A percentile compares a stretch with the other conserved stretches of the same genome.
Conservation (phyloP, 2,329 filamentous ascomycete genomes). For the Colletotrichum paranaense region DNA sequence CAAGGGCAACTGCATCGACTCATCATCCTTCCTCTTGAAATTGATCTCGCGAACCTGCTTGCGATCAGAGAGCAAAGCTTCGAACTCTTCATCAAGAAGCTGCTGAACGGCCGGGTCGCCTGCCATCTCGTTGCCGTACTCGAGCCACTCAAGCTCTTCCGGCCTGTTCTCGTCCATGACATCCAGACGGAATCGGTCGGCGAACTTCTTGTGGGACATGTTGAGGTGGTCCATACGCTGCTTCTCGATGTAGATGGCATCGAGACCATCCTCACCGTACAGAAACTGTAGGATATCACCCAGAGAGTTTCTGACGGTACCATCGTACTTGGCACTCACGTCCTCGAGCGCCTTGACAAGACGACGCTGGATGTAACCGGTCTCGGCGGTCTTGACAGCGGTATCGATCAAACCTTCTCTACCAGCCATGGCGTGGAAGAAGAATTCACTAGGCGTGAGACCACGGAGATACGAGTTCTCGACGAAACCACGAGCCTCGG, state of each 20-base stretch:
- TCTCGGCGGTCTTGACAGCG: slow-evolving; percentile 98
- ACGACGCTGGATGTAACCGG: slow-evolving; percentile 98
- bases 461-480: slow-evolving; percentile 99
- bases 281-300: slow-evolving; percentile 97
- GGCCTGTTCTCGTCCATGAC: slow-evolving; percentile 75
- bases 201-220: slow-evolving; percentile 81
- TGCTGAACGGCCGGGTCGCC: slow-evolving; percentile 90
- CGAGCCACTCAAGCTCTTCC: slow-evolving; percentile 75
- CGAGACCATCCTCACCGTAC: slow-evolving; percentile 96
- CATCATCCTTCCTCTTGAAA: slow-evolving; percentile 77
- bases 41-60: slow-evolving; percentile 78
- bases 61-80: slow-evolving; percentile 80
- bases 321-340: slow-evolving; percentile 96
- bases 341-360: slow-evolving; percentile 98
- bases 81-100: slow-evolving; percentile 89
- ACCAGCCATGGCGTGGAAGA: slow-evolving; percentile 99
- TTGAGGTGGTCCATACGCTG: slow-evolving; percentile 90
- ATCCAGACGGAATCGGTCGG: slow-evolving; percentile 85
- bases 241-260: slow-evolving; percentile 93
- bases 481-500: slow-evolving; percentile 95
- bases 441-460: slow-evolving; percentile 95
- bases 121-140: slow-evolving; percentile 86
- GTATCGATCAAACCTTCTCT: slow-evolving; percentile 99
- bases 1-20: slow-evolving; percentile 90
- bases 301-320: slow-evolving; percentile 95